phyloP scores from a whole-genome alignment of 345 rosid species.

The Syzygium oleosum region DNA sequence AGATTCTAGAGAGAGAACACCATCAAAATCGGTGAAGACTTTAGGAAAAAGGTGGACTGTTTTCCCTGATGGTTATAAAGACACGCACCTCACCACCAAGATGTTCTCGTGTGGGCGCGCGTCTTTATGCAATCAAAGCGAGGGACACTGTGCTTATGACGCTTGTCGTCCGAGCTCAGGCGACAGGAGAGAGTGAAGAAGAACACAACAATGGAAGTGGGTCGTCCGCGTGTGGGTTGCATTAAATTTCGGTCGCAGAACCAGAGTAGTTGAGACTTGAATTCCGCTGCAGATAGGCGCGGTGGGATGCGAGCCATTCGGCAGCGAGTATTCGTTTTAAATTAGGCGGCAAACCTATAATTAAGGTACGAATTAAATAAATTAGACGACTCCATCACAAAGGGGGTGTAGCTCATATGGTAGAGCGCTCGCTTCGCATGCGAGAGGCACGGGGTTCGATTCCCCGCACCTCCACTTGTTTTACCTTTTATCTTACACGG shows the following conservation, averaged over 20 bases:
- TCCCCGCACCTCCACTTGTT: constrained; percentile 71
- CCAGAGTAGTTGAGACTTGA: background rate
- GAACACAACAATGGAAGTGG: background rate
- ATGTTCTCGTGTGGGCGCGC: background rate
- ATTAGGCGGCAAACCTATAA: background rate
- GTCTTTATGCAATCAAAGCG: background rate
- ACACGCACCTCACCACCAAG: background rate
- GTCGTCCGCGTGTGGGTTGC: background rate
- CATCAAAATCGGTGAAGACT: background rate
- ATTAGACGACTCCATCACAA: fast-evolving
- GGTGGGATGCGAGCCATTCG: background rate
- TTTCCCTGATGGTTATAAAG: background rate
- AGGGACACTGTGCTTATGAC: background rate
- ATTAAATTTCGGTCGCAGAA: background rate
- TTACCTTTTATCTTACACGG: background rate
- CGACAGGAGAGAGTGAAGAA: background rate
- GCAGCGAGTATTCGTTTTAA: background rate
- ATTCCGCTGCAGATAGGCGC: background rate
- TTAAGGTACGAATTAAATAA: fast-evolving
- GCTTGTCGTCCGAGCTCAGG: background rate
- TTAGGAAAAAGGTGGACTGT: background rate
- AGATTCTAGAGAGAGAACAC: background rate
- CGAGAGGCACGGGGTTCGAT: constrained; percentile 99
- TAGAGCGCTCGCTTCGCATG: constrained; percentile 99
- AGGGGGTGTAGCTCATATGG: constrained; percentile 96